Percentiles rank a stretch among this genome's conserved stretches.
Evolutionary conservation across 805 yeast genomes (phyloP).

Genomic region (Wickerhamiella australiensis): DNA sequence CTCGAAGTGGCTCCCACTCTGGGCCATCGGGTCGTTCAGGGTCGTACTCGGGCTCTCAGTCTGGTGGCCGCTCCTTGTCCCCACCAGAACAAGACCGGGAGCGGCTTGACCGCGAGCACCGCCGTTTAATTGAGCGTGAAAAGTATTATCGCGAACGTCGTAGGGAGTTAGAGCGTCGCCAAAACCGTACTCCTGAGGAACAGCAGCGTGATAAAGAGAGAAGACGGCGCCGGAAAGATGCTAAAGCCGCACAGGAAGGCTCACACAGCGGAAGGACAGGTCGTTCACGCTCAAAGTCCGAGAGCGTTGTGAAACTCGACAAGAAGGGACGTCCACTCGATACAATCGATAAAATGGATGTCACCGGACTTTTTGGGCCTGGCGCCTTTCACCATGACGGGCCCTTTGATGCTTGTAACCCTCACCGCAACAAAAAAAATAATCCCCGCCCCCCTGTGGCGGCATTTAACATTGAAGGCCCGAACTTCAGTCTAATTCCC

Average conservation of each 20-base stretch:
- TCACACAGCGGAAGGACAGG: neutral
- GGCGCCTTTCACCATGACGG: constrained; percentile 98
- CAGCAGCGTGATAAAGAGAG: constrained; percentile 8
- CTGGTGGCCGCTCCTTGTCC: neutral
- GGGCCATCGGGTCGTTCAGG: constrained; percentile 16
- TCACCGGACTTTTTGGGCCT: constrained; percentile 85
- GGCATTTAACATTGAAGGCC: constrained; percentile 94
- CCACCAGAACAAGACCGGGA: constrained; percentile 13
- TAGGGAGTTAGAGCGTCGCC: constrained; percentile 19
- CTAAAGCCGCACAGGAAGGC: constrained; percentile 1
- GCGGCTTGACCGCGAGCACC: constrained; percentile 20
- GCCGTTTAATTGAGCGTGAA: constrained; percentile 17
- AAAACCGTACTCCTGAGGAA: constrained; percentile 9
- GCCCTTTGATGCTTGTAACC: constrained; percentile 97
- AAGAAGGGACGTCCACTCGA: constrained; percentile 58
- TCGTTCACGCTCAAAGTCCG: constrained; percentile 21
- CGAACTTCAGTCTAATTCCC: constrained; percentile 62
- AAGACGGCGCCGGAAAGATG: constrained; percentile 7
- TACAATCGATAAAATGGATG: constrained; percentile 90
- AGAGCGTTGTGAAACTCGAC: constrained; percentile 16
- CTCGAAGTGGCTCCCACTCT: neutral
- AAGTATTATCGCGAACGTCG: constrained; percentile 19
- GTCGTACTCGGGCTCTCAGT: constrained; percentile 13
- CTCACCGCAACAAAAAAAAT: constrained; percentile 69
- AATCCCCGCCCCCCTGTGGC: constrained; percentile 69